Base-by-base conservation (phyloP, 441 rosid species). In the Euphorbia celastroides region DNA sequence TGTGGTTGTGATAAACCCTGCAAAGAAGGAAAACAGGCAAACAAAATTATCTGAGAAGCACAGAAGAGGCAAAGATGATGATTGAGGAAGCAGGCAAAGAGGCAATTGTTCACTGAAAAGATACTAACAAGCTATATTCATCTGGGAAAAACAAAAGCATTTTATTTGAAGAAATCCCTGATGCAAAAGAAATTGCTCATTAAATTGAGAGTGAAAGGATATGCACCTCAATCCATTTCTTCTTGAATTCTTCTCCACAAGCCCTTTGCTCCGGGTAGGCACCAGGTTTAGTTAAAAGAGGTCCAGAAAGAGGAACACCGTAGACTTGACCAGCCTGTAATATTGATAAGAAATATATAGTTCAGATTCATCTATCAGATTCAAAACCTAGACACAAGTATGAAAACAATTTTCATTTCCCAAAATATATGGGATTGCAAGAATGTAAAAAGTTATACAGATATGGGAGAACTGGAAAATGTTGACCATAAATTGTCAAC, bases 311-410 rank as follows among this genome's bases (percentile, higher is more conserved):
- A 72, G 98, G 93, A 71, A 87, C 87, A 23, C 92, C 99, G 76
- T 93, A 93, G 48, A 90, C 94, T 80, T 93, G 99, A 57, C 99
- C 99, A 80, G 97, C 99, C 99, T 96, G 78, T 62, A 76, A 80
- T 57, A 55, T 42, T 17, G 72, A 71, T 41, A 60, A 74, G 13
- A 70, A 58, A 60, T 20, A 56, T 28, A 27, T 34, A 41, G 64
- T 68, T 75, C 67, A 65, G 66, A 70, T 60, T 68, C 72, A 72
- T 70, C 41, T 1, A 51, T 17, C 27, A 60, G 46, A 25, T 58
- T 27, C 62, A 46, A 51, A 75, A 68, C 64, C 57, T 34, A 23
- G 57, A 36, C 54, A 22, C 56, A 59, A 3, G 9, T 5, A 11
- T 17, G 54, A 32, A 26, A 8, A 5, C 5, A n/a, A 14, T 54